Evolutionary conservation across 441 rosid species (phyloP), one percentile per base, ranked within the genome.

Genomic region (Bocquillonia castaneifolia): DNA sequence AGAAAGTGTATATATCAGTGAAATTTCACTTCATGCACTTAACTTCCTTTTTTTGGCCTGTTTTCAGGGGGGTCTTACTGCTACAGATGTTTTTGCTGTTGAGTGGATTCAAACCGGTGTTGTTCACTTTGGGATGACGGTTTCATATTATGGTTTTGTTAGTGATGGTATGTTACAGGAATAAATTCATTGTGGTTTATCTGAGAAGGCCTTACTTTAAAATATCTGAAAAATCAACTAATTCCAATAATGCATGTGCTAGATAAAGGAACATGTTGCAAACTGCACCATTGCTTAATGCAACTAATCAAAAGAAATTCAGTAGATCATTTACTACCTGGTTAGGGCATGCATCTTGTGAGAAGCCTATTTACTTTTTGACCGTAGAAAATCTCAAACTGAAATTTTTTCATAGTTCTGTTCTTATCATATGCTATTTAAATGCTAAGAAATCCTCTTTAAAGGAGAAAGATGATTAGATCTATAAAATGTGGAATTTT

Each of bases 61-160:
- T n/a, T 76, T 79, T 76, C 84, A 94, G 96, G 97, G 97, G 55
- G 97, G 98, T 70, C 92, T 93, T 52, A 89, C 96, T 45, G 94
- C 97, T 75, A 93, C 94, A 10, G 89, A 91, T 84, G 97, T 94
- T 66, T 92, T 92, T 80, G 96, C 89, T 74, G 93, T 93, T 28
- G 85, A 91, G 80, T 93, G 98, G 98, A 84, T 89, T 76, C 96
- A 86, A 74, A 88, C 85, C 45, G 97, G 96, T 72, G 70, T 74
- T 61, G 74, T 86, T 64, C 98, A 89, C 84, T 91, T 81, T 73
- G 99, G 99, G 75, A 82, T 90, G 97, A 94, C 96, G 4, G 95
- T 87, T 68, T 90, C 97, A 37, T 94, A 94, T 80, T 94, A 85
- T 81, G 99, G 97, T 75, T 94, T 91, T 82, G 97, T 91, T 62